Conservation (phyloP, 495 filamentous ascomycete genomes). For the Penicillium odoratum region DNA sequence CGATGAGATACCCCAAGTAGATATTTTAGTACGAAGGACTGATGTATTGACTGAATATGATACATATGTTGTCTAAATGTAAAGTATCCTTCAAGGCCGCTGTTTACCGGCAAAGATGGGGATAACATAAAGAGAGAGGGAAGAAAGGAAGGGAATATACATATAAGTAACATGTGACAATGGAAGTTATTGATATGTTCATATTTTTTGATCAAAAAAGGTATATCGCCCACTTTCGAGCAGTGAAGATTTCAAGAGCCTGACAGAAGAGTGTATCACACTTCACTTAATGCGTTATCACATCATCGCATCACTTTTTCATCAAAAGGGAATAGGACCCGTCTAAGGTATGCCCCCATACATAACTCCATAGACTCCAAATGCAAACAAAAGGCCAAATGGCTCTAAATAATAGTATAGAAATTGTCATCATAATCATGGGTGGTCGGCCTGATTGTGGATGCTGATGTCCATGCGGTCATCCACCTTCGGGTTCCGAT, state of each 20-base stretch:
- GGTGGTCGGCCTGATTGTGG: conserved; percentile 58
- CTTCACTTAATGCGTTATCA: neutral
- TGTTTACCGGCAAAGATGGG: too few species aligned
- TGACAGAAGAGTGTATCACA: conserved; percentile 1
- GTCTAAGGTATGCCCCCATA: conserved; percentile 18
- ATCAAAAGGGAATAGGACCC: conserved; percentile 1
- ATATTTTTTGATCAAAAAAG: neutral
- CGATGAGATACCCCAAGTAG: too few species aligned
- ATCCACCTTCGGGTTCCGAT: conserved; percentile 41
- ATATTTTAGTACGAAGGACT: too few species aligned
- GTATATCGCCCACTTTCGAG: neutral
- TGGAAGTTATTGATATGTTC: neutral
- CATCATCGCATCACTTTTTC: neutral
- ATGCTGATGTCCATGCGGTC: conserved; percentile 62
- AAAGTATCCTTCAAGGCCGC: too few species aligned
- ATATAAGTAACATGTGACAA: neutral
- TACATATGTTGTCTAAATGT: too few species aligned
- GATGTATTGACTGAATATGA: too few species aligned
- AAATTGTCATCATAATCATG: conserved; percentile 25
- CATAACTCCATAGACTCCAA: conserved; percentile 22
- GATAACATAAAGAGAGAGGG: neutral
- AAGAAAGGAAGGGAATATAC: neutral
- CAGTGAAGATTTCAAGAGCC: neutral
- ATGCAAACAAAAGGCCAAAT: conserved; percentile 15
- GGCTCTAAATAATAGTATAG: conserved; percentile 11